A percentile compares a stretch with the other conserved stretches of the same genome.
Conservation (phyloP, 192 early-diverging fungal genomes). For the Backusella circina region DNA sequence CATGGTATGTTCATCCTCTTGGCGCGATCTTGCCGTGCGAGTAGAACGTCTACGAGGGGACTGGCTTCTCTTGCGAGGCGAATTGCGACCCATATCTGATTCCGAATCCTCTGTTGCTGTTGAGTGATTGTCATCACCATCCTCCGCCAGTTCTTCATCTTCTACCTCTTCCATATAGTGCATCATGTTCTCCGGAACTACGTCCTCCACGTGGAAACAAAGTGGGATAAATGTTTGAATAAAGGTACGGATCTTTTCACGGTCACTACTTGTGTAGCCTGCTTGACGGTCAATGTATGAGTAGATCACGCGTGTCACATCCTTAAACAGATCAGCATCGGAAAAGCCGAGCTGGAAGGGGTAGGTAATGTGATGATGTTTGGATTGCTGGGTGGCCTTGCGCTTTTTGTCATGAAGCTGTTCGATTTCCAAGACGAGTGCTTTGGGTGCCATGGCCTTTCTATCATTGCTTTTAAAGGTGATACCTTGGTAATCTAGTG, state of each 20-base stretch:
- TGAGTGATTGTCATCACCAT: conserved; percentile 30
- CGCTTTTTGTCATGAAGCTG: conserved; percentile 42
- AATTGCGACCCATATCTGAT: conserved; percentile 18
- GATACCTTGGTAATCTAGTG: conserved; percentile 93
- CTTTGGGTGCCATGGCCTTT: conserved; percentile 74
- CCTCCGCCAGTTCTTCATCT: conserved; percentile 49
- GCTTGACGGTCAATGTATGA: conserved; percentile 65
- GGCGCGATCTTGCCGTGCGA: not conserved
- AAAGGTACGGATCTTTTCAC: conserved; percentile 74
- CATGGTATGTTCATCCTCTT: conserved; percentile 34
- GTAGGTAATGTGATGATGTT: not conserved
- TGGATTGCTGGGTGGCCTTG: not conserved
- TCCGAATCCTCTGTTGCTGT: conserved; percentile 36
- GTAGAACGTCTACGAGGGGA: conserved; percentile 4
- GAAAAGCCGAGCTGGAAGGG: conserved; percentile 71
- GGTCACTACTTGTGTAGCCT: conserved; percentile 51
- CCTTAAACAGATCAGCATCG: conserved; percentile 71
- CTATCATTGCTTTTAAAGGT: conserved; percentile 87
- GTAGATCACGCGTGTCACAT: conserved; percentile 73
- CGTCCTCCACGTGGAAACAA: conserved; percentile 58
- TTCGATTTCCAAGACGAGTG: conserved; percentile 85
- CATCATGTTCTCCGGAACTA: conserved; percentile 40
- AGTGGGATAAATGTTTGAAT: conserved; percentile 67
- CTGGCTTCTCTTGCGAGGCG: conserved; percentile 3
- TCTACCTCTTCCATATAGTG: conserved; percentile 47